Evolutionary conservation across 2,329 filamentous ascomycete genomes (phyloP), one percentile per base, ranked within the genome.

Genomic region (Dactylonectria macrodidyma): DNA sequence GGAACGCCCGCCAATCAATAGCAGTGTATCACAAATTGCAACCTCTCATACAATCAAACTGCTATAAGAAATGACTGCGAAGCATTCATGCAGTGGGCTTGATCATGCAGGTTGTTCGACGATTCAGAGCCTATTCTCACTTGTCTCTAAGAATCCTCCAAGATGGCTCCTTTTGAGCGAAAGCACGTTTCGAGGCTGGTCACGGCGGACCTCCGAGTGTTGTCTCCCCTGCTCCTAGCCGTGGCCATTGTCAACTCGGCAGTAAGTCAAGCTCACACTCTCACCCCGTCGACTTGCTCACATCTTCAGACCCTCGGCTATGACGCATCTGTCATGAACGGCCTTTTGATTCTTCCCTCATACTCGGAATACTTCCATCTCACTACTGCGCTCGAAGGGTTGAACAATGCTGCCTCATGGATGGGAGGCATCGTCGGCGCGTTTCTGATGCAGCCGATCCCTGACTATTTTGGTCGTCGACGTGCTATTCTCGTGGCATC

Each of bases 321-420:
- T 59, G 84, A 87, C 64, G 82, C 83, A 2, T 87, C 84, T 2
- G 86, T 89, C 79, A 80, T 89, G 77, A 89, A 89, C 66, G 87
- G 86, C 0, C 81, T 90, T 26, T 87, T 89, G 65, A 89, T 90
- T 65, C 75, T 90, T 16, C 86, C 87, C 0, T 84, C 83, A 0
- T 90, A 89, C 73, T 84, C 81, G 0, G 81, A 87, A 44, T 90
- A 89, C 74, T 90, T 90, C 78, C 71, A 82, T 4, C 82, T 90
- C 8, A 88, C 78, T n/a, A 75, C 84, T 0, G 83, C 85, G 0
- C 88, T 87, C 0, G 85, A 82, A 0, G 86, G 85, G 3, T 80
- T 90, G 16, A 88, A 89, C 70, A 89, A 86, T 5, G 84, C 87
- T 0, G 85, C 85, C 1, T 82, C 86, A n/a, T 89, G 84, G 72